Evolutionary conservation across 768 basidiomycete species (phyloP).

Genomic region (Mycena pura): DNA sequence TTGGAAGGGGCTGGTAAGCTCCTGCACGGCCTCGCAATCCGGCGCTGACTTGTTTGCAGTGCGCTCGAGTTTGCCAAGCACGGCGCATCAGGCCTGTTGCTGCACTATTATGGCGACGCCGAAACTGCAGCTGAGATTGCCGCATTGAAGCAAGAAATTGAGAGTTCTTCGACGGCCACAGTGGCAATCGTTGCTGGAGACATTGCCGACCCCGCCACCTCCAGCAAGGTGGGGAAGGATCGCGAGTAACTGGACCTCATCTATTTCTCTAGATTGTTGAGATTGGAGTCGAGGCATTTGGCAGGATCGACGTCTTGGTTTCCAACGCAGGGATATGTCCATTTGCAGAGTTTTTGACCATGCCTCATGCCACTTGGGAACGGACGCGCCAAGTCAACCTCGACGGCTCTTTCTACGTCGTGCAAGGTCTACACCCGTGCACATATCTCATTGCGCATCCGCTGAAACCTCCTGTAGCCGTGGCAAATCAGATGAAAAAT

Average conservation of each 20-base stretch:
- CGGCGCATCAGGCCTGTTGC: constrained; percentile 65
- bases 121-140: constrained; percentile 57
- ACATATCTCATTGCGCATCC: not conserved
- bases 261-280: constrained; percentile 61
- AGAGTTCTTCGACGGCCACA: constrained; percentile 36
- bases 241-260: not conserved
- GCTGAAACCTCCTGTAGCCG: constrained; percentile 46
- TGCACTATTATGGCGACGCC: constrained; percentile 72
- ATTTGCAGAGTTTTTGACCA: constrained; percentile 75
- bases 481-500: constrained; percentile 75
- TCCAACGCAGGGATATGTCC: constrained; percentile 72
- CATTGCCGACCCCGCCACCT: constrained; percentile 64
- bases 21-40: not conserved
- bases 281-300: constrained; percentile 63
- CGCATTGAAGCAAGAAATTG: constrained; percentile 54
- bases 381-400: constrained; percentile 74
- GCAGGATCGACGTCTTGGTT: constrained; percentile 64
- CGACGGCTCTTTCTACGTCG: constrained; percentile 76
- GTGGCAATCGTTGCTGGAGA: constrained; percentile 67
- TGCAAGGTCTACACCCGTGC: constrained; percentile 67
- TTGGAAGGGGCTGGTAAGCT: constrained; percentile 66
- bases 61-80: constrained; percentile 70
- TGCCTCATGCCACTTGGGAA: constrained; percentile 69
- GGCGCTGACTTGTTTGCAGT: constrained; percentile 27
- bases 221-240: constrained; percentile 50